Conservation (phyloP, 345 rosid species). For the Eucalyptus caleyi region DNA sequence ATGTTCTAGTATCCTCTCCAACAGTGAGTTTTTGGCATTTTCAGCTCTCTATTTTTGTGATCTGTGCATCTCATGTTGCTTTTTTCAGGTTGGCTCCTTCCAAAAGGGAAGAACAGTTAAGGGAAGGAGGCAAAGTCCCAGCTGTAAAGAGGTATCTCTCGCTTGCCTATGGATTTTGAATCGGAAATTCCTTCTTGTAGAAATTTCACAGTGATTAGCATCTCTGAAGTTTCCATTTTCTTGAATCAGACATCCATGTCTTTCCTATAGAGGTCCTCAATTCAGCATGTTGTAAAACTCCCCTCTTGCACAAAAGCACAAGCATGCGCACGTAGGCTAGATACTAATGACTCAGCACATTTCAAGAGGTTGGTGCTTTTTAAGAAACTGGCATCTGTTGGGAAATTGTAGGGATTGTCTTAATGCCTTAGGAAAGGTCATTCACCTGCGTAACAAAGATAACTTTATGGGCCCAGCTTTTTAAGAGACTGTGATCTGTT, state of each 20-base stretch:
- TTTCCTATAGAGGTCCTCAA: not conserved
- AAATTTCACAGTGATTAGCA: not conserved
- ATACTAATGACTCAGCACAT: not conserved
- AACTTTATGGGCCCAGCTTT: not conserved
- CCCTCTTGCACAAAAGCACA: not conserved
- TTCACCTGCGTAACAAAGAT: not conserved
- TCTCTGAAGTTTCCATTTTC: not conserved
- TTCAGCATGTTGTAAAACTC: not conserved
- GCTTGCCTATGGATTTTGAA: not conserved
- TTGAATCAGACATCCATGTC: not conserved
- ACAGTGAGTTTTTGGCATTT: constrained; percentile 24
- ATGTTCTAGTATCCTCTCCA: constrained; percentile 61
- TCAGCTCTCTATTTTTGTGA: not conserved
- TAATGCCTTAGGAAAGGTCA: not conserved
- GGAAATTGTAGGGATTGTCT: not conserved
- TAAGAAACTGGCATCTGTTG: not conserved
- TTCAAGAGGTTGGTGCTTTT: not conserved
- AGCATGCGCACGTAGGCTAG: not conserved
- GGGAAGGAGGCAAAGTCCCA: constrained; percentile 63
- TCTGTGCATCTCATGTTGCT: not conserved
- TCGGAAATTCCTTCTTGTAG: not conserved
- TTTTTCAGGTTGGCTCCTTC: constrained; percentile 60
- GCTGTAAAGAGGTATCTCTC: constrained; percentile 54
- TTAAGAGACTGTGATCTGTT: not conserved
- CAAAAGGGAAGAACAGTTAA: constrained; percentile 56